Percentiles rank a stretch among this genome's conserved stretches.
phyloP scores from a whole-genome alignment of 164 flowering plant genomes.

The Piper longum region DNA sequence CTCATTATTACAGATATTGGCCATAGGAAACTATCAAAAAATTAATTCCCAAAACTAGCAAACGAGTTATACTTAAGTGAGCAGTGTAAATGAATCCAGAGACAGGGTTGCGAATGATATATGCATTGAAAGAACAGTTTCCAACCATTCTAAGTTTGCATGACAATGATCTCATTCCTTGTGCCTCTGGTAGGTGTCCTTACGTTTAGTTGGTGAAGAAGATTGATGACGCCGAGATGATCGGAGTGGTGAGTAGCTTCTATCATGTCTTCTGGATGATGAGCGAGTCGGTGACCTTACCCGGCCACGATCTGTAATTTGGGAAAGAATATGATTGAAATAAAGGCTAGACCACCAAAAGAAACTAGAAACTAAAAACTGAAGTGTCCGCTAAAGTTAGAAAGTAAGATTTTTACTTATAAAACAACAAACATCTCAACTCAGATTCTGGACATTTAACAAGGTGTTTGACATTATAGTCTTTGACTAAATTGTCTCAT shows the following conservation, averaged over 20 bases:
- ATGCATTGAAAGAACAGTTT: too few relatives aligned
- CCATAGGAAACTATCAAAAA: too few relatives aligned
- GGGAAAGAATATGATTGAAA: background rate
- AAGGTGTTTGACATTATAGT: background rate
- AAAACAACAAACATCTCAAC: background rate
- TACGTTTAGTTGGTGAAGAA: slow-evolving; percentile 30
- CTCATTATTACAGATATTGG: too few relatives aligned
- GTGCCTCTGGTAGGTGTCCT: slow-evolving; percentile 22
- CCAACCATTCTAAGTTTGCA: background rate
- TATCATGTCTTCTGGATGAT: slow-evolving; percentile 22
- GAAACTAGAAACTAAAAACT: background rate
- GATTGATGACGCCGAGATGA: slow-evolving; percentile 32
- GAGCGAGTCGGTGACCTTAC: slow-evolving; percentile 38
- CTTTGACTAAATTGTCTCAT: background rate
- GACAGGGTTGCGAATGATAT: too few relatives aligned
- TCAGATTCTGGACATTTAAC: background rate
- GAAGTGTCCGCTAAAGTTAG: background rate
- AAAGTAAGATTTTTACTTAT: background rate
- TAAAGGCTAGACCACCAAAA: too few relatives aligned
- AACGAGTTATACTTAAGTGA: too few relatives aligned
- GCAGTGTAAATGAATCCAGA: too few relatives aligned
- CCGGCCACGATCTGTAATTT: slow-evolving; percentile 24
- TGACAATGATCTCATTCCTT: slow-evolving; percentile 27
- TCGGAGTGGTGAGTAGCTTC: slow-evolving; percentile 18
- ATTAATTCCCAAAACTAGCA: too few relatives aligned